Evolutionary conservation across 331 rosid genomes (phyloP).

Genomic region (Erythrophleum ivorense): DNA sequence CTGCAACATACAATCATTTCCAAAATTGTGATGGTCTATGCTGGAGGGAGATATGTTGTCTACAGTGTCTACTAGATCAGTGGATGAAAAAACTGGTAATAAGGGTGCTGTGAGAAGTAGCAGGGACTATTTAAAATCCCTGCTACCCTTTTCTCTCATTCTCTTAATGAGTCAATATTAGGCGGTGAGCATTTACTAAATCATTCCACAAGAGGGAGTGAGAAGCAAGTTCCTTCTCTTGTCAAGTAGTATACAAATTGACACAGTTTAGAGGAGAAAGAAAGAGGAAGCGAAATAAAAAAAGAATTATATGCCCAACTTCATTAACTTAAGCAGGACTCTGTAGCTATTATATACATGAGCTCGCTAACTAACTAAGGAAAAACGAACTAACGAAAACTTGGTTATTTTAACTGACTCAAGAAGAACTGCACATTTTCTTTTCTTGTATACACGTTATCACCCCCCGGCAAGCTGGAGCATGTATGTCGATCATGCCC

Average conservation of each 20-base stretch:
- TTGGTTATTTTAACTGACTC: too few species aligned
- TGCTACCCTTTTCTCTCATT: constrained; percentile 56
- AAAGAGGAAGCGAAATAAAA: too few species aligned
- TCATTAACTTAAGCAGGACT: too few species aligned
- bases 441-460: too few species aligned
- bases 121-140: constrained; percentile 48
- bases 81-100: constrained; percentile 48
- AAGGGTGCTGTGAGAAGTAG: constrained; percentile 29
- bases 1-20: constrained; percentile 60
- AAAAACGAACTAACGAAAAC: too few species aligned
- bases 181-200: constrained; percentile 42
- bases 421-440: too few species aligned
- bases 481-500: too few species aligned
- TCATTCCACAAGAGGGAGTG: constrained; percentile 47
- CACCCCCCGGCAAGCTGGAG: too few species aligned
- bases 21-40: constrained; percentile 62
- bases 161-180: constrained; percentile 47
- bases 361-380: too few species aligned
- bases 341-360: too few species aligned
- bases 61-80: constrained; percentile 51
- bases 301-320: too few species aligned
- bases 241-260: constrained; percentile 46
- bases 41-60: constrained; percentile 57
- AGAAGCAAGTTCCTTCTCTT: constrained; percentile 42
- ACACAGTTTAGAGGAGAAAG: too few species aligned